Evolutionary conservation across 2,329 filamentous ascomycete genomes (phyloP).

Genomic region (Penicillium decumbens): DNA sequence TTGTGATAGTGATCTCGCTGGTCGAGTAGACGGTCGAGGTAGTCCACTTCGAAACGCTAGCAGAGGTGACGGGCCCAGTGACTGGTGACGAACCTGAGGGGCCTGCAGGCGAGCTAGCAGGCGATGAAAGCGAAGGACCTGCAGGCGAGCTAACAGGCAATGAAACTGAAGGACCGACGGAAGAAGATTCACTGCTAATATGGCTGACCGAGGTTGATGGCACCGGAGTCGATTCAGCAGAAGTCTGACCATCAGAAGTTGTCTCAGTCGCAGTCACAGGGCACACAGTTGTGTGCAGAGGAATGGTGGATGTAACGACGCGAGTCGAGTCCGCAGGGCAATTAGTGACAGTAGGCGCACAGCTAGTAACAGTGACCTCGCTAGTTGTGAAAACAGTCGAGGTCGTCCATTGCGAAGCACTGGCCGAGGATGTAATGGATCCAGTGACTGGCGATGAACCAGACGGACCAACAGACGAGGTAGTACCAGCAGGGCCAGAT

Average conservation of each 20-base stretch:
- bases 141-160: neutral
- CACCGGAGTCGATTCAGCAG: neutral
- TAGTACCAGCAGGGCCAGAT: neutral
- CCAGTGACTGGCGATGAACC: neutral
- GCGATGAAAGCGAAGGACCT: too few species aligned
- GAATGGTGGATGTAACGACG: conserved; percentile 52
- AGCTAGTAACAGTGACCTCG: conserved; percentile 39
- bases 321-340: conserved; percentile 51
- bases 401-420: conserved; percentile 27
- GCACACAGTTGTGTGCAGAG: conserved; percentile 59
- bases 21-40: conserved; percentile 40
- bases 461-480: neutral
- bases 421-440: conserved; percentile 1
- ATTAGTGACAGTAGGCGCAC: conserved; percentile 40
- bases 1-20: conserved; percentile 37
- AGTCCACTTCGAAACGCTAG: conserved; percentile 25
- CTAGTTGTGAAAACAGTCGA: conserved; percentile 39
- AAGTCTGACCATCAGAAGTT: neutral
- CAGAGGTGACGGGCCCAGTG: neutral
- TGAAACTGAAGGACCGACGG: neutral
- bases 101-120: neutral
- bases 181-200: neutral
- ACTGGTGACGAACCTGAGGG: neutral
- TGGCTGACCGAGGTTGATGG: neutral
- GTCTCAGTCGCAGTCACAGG: conserved; percentile 38